Conservation (phyloP, 371 early-diverging fungal species). For the Blastocladiella emersonii region DNA sequence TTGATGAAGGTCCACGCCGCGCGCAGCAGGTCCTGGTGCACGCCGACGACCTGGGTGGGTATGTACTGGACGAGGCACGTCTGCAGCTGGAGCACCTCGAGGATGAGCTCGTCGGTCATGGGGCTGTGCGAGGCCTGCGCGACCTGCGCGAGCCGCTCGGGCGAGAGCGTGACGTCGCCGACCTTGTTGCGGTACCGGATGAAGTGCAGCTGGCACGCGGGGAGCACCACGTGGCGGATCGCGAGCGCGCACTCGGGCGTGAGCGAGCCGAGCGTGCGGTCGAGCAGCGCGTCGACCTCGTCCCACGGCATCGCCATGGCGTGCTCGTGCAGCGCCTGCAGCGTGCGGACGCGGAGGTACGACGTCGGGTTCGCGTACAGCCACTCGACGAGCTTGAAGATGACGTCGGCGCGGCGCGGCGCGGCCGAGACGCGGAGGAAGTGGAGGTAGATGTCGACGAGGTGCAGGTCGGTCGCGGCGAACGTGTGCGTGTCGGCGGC, state of each 20-base stretch:
- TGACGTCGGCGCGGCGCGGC: not conserved
- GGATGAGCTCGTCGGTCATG: not conserved
- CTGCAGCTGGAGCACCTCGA: not conserved
- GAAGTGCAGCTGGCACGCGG: not conserved
- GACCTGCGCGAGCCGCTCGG: not conserved
- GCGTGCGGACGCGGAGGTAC: not conserved
- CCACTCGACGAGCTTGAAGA: not conserved
- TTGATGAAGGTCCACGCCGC: constrained; percentile 86
- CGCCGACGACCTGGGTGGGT: not conserved
- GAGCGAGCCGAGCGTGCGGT: not conserved
- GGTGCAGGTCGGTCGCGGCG: not conserved
- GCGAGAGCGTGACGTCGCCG: not conserved
- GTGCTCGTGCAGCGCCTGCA: not conserved
- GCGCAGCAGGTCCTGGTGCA: constrained; percentile 58
- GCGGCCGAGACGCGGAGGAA: not conserved
- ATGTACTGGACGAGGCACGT: not conserved
- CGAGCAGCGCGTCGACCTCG: not conserved
- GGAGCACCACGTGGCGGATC: not conserved
- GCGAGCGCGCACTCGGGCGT: not conserved
- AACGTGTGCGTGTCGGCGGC: not conserved
- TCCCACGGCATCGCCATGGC: not conserved
- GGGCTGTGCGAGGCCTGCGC: not conserved
- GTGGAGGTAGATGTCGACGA: not conserved
- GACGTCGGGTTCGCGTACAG: not conserved
- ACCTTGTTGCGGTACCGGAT: not conserved